Evolutionary conservation across 192 early-diverging fungal species (phyloP).

Genomic region (Backusella macrospora): DNA sequence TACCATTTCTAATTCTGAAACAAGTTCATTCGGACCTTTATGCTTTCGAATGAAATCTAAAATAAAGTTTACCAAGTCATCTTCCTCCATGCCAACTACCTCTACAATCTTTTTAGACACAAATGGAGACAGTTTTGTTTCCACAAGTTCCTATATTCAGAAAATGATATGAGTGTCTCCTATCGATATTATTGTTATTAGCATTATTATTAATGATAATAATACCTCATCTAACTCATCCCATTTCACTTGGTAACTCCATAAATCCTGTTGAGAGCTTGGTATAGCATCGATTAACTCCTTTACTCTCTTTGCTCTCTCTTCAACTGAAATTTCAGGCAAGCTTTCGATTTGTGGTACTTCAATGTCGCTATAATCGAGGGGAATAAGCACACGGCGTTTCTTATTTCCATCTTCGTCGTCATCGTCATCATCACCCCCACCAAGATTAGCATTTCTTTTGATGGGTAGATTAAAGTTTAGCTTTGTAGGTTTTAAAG

Average conservation of each 20-base stretch:
- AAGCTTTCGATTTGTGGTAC: constrained; percentile 21
- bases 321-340: constrained; percentile 66
- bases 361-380: constrained; percentile 55
- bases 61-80: constrained; percentile 81
- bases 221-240: constrained; percentile 69
- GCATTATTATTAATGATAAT: too few relatives aligned
- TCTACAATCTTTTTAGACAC: constrained; percentile 79
- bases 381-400: constrained; percentile 51
- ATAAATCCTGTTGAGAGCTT: constrained; percentile 66
- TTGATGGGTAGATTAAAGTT: constrained; percentile 39
- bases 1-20: constrained; percentile 79
- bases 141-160: constrained; percentile 52
- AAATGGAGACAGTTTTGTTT: constrained; percentile 73
- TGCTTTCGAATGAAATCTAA: constrained; percentile 67
- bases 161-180: constrained; percentile 25
- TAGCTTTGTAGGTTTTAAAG: constrained; percentile 30
- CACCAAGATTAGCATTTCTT: constrained; percentile 32
- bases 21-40: constrained; percentile 67
- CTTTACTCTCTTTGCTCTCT: constrained; percentile 63
- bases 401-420: constrained; percentile 53
- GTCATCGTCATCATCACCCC: constrained; percentile 52
- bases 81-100: constrained; percentile 78
- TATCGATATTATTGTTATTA: not conserved
- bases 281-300: constrained; percentile 73
- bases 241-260: constrained; percentile 78